Base-by-base conservation (phyloP, 2,329 filamentous ascomycete species). In the Keithomyces neogunnii region DNA sequence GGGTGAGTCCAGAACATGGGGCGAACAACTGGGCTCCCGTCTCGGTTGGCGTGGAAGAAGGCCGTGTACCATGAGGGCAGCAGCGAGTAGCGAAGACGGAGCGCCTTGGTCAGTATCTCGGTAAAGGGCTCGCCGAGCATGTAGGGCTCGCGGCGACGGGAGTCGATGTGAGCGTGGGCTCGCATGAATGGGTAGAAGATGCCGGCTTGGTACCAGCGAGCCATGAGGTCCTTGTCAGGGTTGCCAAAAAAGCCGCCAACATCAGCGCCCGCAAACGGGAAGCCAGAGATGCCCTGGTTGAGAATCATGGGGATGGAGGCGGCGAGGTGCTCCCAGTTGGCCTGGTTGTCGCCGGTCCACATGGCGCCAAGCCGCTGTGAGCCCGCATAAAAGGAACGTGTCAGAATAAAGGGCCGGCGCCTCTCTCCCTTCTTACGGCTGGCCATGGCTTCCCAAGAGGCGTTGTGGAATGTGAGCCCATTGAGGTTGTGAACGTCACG, bases 271-370 rank as follows among this genome's bases (percentile, higher is more conserved):
- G 89, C 84, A 63, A 97, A 97, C 9, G 93, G 93, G 68, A 88
- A 97, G 6, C 93, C 93, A 1, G 89, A 84, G 59, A 99, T 90
- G 51, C 92, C 91, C 63, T 96, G 88, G 67, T 87, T 93, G 40
- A 99, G 74, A 29, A 96, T 76, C 93, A 99, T 99, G 29, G 93
- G 92, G 38, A 96, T 81, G 2, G 90, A 87, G 1, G 85, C 88
- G n/a, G 84, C 88, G 13, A 99, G 79, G 63, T 97, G 91, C 19
- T 85, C 83, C 93, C 93, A 99, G 29, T 81, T 84, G 9, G 93
- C 93, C 66, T 93, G 88, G 71, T 99, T 99, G 66, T 99, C 93
- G 54, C 93, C 93, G 26, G 93, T 99, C 93, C 93, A 99, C 91
- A 96, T 96, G 53, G 93, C 92, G 56, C 89, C 89, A 42, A 89